Base-by-base conservation (phyloP, 2,329 filamentous ascomycete species). In the Ophiobolus disseminans region DNA sequence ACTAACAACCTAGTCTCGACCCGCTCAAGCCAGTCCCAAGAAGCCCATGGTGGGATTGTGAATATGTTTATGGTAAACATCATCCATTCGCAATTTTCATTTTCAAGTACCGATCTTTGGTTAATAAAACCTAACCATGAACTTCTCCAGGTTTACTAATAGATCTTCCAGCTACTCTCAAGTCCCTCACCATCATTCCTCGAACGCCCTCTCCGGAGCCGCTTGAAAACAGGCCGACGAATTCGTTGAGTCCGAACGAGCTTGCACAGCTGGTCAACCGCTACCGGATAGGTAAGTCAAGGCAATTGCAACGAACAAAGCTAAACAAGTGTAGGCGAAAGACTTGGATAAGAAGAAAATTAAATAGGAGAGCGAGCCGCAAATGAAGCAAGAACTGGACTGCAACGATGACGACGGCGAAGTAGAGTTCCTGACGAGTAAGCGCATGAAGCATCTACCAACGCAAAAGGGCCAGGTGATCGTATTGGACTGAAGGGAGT, bases 101-200 rank as follows among this genome's bases (percentile, higher is more conserved):
- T 16, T 60, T 60, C 43, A 48, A 52, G 7, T 62, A 62, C 23
- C 52, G 57, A 5, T 62, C 57, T 3, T 20, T 41, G 5, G 34
- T 55, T 56, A 35, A 40, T 28, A 26, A 10, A 4, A 2, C 7
- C n/a, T 8, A 6, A 26, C 11, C 23, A 11, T 7, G 23, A n/a
- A n/a, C n/a, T n/a, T n/a, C n/a, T n/a, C n/a, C n/a, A n/a, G n/a
- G n/a, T n/a, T n/a, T n/a, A n/a, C n/a, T n/a, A n/a, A n/a, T n/a
- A n/a, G n/a, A n/a, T n/a, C n/a, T n/a, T n/a, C n/a, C 16, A 51
- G 51, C 38, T 32, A 43, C 50, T 8, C 52, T 74, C 1, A 63
- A 70, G 50, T 46, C 57, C 5, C 57, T 72, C 5, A 30, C 47
- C 14, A 57, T 73, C 11, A 56, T 73, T 17, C 56, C 51, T 7